Conservation (phyloP, 2,329 filamentous ascomycete genomes). For the Botrytis fragariae region DNA sequence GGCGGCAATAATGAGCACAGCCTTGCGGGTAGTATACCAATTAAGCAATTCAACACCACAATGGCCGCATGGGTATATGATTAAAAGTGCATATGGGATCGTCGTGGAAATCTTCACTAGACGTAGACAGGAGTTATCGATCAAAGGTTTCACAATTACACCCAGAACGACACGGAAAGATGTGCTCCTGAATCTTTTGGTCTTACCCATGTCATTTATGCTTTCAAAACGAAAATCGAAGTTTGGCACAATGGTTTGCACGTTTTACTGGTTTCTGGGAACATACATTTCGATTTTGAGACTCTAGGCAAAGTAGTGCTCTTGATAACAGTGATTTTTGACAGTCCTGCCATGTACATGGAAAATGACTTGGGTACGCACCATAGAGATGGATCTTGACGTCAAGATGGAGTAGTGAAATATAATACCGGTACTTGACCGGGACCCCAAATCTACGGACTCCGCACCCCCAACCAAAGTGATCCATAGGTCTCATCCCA, state of each 20-base stretch:
- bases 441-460: not conserved
- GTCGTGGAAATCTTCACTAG: slow-evolving; percentile 23
- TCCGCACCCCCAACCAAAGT: not conserved
- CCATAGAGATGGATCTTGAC: not conserved
- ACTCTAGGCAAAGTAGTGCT: not conserved
- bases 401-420: not conserved
- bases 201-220: slow-evolving; percentile 3
- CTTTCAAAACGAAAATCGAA: slow-evolving; percentile 15
- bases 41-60: slow-evolving; percentile 43
- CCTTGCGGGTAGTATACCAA: slow-evolving; percentile 56
- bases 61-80: slow-evolving; percentile 18
- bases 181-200: not conserved
- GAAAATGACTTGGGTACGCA: not conserved
- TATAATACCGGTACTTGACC: not conserved
- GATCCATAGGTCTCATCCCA: not conserved
- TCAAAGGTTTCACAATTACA: slow-evolving; percentile 19
- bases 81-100: slow-evolving; percentile 22
- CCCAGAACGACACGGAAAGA: slow-evolving; percentile 2
- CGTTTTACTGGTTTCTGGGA: not conserved
- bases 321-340: slow-evolving; percentile 9
- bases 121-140: slow-evolving; percentile 16
- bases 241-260: not conserved
- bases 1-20: slow-evolving; percentile 53
- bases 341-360: not conserved
- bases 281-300: not conserved